Conservation (phyloP, 352 stramenopile genomes). For the Globisporangium rhizosaccharum region DNA sequence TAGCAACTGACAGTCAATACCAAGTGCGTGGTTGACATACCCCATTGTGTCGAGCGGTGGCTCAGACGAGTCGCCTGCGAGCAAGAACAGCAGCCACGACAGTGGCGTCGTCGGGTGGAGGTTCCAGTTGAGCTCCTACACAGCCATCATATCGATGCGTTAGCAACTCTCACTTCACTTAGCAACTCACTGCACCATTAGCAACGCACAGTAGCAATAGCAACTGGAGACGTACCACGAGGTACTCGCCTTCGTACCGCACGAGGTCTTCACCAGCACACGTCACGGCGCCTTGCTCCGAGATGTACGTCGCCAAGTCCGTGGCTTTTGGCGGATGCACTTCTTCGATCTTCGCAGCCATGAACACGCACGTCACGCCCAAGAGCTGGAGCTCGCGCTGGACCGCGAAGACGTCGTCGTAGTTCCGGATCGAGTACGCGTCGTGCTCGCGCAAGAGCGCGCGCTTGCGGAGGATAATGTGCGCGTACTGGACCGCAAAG, state of each 20-base stretch:
- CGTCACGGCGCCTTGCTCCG: slow-evolving; percentile 36
- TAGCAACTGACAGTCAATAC: neutral
- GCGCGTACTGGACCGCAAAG: slow-evolving; percentile 72
- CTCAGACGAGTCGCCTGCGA: slow-evolving; percentile 58
- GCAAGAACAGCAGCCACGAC: slow-evolving; percentile 73
- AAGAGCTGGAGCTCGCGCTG: slow-evolving; percentile 60
- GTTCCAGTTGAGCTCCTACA: slow-evolving; percentile 78
- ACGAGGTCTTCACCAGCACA: slow-evolving; percentile 50
- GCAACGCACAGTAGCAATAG: neutral
- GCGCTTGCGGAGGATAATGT: slow-evolving; percentile 64
- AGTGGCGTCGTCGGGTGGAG: slow-evolving; percentile 69
- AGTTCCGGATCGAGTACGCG: slow-evolving; percentile 24
- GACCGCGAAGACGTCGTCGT: slow-evolving; percentile 46
- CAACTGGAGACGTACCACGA: slow-evolving; percentile 33
- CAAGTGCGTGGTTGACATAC: slow-evolving; percentile 13
- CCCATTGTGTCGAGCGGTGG: slow-evolving; percentile 67
- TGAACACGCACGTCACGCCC: slow-evolving; percentile 64
- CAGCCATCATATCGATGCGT: neutral
- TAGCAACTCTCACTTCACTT: slow-evolving; percentile 15
- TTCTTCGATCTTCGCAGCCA: slow-evolving; percentile 84
- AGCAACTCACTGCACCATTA: slow-evolving; percentile 2
- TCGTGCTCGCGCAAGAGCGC: slow-evolving; percentile 29
- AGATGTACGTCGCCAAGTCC: slow-evolving; percentile 59
- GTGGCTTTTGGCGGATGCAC: slow-evolving; percentile 69
- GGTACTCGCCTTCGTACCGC: slow-evolving; percentile 51